Evolutionary conservation across 2,329 filamentous ascomycete species (phyloP), one percentile per base, ranked within the genome.

Genomic region (Neonectria punicea): DNA sequence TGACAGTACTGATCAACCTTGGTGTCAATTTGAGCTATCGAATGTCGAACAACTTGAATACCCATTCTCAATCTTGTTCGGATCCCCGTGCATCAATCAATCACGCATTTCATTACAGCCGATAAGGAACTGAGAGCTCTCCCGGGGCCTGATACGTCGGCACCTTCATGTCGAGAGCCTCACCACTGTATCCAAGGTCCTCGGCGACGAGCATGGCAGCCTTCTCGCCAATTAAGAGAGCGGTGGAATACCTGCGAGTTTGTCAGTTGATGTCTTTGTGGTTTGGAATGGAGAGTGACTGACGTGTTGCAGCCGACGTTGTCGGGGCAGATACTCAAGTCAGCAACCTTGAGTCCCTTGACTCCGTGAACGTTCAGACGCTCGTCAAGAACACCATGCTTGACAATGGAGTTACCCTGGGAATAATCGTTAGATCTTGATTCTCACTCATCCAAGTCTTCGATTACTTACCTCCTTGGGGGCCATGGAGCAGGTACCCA

Each of bases 331-430:
- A 93, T 92, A 55, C 86, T 89, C 49, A 93, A 79, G 78, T 94
- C 92, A 13, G 90, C 90, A 25, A 93, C 91, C 85, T 93, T 93
- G 72, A 94, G 85, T 16, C 90, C 89, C 83, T 92, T 86, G 69
- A 93, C 90, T 56, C 91, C 92, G 75, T 93, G 90, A 3, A 94
- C 91, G 70, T 93, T 93, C 61, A 94, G 85, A 65, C 91, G 87
- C 79, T 93, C 90, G 75, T 94, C 92, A 41, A 94, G 80, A 0
- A 94, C 92, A 65, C 92, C 92, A 73, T 93, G 90, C 81, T 92
- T 92, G 77, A 94, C 91, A 74, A 94, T 92, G 73, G 87, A 90
- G 82, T 93, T 94, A 65, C 92, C 92, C 74, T 43, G n/a, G n/a
- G n/a, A 43, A 5, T 3, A 7, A 43, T 5, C 10, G 16, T 43